A percentile compares a stretch with the other conserved stretches of the same genome.
Evolutionary conservation across 495 filamentous ascomycete species (phyloP).

Genomic region (Gamarada debralockiae): DNA sequence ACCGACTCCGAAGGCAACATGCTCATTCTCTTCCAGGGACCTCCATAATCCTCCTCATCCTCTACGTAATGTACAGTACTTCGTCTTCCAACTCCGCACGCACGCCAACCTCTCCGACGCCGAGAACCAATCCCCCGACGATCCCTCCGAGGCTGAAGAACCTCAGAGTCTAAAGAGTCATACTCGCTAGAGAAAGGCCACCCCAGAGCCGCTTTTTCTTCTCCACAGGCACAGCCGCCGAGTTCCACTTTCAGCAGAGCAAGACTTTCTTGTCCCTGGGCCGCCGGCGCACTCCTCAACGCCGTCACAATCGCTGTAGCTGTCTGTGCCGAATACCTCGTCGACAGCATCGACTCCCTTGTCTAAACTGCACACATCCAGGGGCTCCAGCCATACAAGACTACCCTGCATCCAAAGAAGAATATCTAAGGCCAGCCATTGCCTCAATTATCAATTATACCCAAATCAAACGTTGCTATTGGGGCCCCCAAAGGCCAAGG

Average conservation of each 20-base stretch:
- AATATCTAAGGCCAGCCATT: no score
- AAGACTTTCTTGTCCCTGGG: slow-evolving; percentile 65
- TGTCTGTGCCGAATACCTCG: slow-evolving; percentile 88
- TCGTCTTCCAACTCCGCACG: slow-evolving; percentile 83
- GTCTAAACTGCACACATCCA: slow-evolving; percentile 78
- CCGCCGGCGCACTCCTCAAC: slow-evolving; percentile 68
- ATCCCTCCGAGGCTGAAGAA: slow-evolving; percentile 42
- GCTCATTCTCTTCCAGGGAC: slow-evolving; percentile 86
- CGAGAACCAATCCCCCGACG: slow-evolving; percentile 37
- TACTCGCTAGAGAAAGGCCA: no score
- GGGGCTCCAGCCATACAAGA: no score
- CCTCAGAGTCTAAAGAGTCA: no score
- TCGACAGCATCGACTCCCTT: slow-evolving; percentile 86
- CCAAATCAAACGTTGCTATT: no score
- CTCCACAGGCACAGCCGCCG: no score
- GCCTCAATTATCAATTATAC: no score
- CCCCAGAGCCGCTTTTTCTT: no score
- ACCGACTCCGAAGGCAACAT: slow-evolving; percentile 57
- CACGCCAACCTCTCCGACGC: slow-evolving; percentile 80
- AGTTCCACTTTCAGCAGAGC: no score
- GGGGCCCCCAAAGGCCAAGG: no score
- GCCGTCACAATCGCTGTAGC: slow-evolving; percentile 77
- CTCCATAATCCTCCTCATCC: slow-evolving; percentile 77
- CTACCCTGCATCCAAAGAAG: no score
- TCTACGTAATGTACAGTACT: slow-evolving; percentile 91